Evolutionary conservation across 257 asterid species (phyloP).

Genomic region (Solanum appendiculatum): DNA sequence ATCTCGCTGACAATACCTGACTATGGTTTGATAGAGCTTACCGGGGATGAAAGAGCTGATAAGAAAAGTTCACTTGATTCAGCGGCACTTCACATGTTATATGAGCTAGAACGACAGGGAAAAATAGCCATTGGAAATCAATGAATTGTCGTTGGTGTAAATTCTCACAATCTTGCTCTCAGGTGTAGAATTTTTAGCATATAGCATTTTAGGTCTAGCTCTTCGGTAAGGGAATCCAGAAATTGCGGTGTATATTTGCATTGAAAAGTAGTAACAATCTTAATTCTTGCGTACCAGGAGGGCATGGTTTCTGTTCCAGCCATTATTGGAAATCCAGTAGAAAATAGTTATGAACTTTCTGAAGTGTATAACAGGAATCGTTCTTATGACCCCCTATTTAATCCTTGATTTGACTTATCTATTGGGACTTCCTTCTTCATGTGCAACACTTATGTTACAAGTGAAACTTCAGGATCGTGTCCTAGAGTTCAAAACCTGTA

Average conservation of each 20-base stretch:
- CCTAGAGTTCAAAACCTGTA: background rate
- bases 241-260: background rate
- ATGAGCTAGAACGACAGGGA: constrained; percentile 51
- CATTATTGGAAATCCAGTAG: background rate
- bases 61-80: constrained; percentile 85
- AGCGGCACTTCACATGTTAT: constrained; percentile 66
- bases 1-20: constrained; percentile 65
- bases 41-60: constrained; percentile 66
- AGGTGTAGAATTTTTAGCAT: background rate
- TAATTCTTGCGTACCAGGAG: background rate
- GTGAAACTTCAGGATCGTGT: background rate
- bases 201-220: background rate
- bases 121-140: constrained; percentile 26
- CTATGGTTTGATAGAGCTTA: constrained; percentile 38
- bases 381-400: background rate
- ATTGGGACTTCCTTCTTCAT: background rate
- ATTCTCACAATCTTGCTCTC: background rate
- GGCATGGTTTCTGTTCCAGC: background rate
- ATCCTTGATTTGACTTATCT: background rate
- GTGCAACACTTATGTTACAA: background rate
- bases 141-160: background rate
- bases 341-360: background rate
- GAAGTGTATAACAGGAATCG: background rate
- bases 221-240: background rate
- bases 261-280: background rate